These are phyloP conservation scores for Schrenkiella parvula DNA, from an alignment of 345 rosid species.

Conservation along the genomic window DNA sequence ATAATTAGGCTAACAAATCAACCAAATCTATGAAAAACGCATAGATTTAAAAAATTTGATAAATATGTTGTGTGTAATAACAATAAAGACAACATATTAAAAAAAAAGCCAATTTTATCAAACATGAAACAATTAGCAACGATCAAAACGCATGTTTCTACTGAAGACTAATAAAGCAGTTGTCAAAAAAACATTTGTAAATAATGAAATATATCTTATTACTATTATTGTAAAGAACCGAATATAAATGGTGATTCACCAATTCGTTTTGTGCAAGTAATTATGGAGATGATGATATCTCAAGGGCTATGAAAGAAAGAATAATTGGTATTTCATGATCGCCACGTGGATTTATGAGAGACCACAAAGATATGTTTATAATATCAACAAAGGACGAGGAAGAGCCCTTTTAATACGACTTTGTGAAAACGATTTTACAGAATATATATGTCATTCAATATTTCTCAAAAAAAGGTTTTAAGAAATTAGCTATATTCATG, in stretches of 20 bases:
- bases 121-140: no score
- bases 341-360: conserved; percentile 17
- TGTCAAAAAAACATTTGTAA: not conserved
- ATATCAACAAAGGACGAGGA: not conserved
- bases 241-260: not conserved
- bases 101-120: no score
- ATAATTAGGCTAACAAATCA: no score
- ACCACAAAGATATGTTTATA: not conserved
- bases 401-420: not conserved
- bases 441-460: not conserved
- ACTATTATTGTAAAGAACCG: not conserved
- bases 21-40: no score
- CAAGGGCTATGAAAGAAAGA: not conserved
- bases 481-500: not conserved
- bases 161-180: no score
- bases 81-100: no score
- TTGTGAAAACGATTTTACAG: not conserved
- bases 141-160: no score
- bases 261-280: conserved; percentile 25
- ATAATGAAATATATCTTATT: not conserved
- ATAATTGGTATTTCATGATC: not conserved
- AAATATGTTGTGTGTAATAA: no score
- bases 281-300: not conserved
- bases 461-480: not conserved
- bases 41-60: no score